Base-by-base conservation (phyloP, 1,139 yeast genomes). In the Debaryomycetaceae sp. region DNA sequence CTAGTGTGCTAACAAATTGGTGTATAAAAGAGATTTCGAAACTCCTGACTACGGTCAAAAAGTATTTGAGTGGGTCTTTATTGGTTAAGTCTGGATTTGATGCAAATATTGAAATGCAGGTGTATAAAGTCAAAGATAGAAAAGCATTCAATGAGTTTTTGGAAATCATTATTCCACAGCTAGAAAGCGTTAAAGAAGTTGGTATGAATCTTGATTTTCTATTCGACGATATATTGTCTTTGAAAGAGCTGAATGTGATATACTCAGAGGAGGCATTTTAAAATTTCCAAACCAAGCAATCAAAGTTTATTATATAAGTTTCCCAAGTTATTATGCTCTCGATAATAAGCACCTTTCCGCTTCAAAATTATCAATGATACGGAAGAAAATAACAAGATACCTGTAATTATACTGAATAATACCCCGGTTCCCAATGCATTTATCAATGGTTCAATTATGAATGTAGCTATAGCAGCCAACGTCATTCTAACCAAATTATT, bases 121-220 rank as follows among this genome's bases (percentile, higher is more conserved):
- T 55, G 5, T 59, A 64, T 39, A 52, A 58, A 34, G 62, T 69
- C 20, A 69, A 69, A 49, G 74, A 71, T 47, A 45, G 45, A 36
- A 49, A 49, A 24, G 52, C 67, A 38, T 69, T 65, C 48, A 46
- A 52, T 44, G 78, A 75, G 37, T 82, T 87, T 49, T 67, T 81
- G 6, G 63, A 68, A 36, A 73, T 82, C 45, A 66, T 88, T 51
- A 60, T 69, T 52, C 74, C 76, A 37, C 95, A 88, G 56, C 78
- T 86, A 37, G 75, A 73, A 33, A 81, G 79, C 39, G 66, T 90
- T 52, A 83, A 82, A 54, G 63, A 68, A 1, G 82, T 80, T 8
- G 96, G 96, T 0, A 71, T 90, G 42, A 88, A 87, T 54, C 82
- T 88, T 44, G 91, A 80, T 48, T 85, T 78, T 53, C 60, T 83